These are phyloP conservation scores for Hygrocybe coccinea DNA, from an alignment of 768 basidiomycete genomes.

Conservation along the genomic window DNA sequence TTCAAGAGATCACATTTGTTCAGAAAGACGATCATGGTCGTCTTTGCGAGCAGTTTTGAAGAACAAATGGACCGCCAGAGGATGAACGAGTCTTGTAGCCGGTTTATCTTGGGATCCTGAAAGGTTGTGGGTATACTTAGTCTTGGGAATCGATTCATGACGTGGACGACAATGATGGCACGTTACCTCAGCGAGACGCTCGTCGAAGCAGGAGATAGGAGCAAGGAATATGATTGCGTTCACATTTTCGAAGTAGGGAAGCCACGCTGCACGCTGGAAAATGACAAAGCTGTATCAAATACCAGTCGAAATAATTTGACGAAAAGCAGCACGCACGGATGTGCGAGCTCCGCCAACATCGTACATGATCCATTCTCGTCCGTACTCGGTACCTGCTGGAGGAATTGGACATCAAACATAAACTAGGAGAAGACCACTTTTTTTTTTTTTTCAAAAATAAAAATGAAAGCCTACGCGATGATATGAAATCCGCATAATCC, in stretches of 20 bases:
- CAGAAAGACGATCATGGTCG: conserved; percentile 65
- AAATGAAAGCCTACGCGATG: neutral
- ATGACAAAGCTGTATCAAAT: neutral
- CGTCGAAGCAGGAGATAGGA: conserved; percentile 41
- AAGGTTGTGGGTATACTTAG: too few relatives aligned
- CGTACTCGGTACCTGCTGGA: conserved; percentile 25
- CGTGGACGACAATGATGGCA: neutral
- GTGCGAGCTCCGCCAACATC: conserved; percentile 66
- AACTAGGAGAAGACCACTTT: conserved; percentile 8
- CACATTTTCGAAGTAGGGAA: conserved; percentile 67
- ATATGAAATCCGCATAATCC: conserved; percentile 17
- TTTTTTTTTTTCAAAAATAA: too few relatives aligned
- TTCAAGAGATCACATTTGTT: conserved; percentile 69
- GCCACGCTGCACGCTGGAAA: conserved; percentile 61
- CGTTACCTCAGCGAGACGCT: conserved; percentile 26
- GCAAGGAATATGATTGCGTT: conserved; percentile 67
- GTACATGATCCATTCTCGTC: conserved; percentile 59
- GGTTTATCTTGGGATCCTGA: conserved; percentile 61
- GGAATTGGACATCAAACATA: conserved; percentile 23
- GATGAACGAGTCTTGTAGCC: conserved; percentile 66
- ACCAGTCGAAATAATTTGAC: neutral
- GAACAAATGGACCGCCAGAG: conserved; percentile 63
- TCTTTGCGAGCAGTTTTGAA: conserved; percentile 52
- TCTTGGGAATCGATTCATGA: too few relatives aligned
- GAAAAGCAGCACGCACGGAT: conserved; percentile 33